These are phyloP conservation scores for Neobulgaria alba DNA, from an alignment of 2,329 filamentous ascomycete genomes.

Conservation along the genomic window DNA sequence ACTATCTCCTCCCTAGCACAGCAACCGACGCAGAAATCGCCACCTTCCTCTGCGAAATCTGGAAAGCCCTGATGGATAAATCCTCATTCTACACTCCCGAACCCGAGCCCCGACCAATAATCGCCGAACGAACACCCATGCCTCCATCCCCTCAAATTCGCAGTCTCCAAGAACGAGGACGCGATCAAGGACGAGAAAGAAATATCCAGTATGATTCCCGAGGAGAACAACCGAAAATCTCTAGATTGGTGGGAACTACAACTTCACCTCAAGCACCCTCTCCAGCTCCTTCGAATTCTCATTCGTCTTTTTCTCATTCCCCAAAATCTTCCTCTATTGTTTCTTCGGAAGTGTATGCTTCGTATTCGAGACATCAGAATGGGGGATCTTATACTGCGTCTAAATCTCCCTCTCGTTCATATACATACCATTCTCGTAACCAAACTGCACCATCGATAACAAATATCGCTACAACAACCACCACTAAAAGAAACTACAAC, in stretches of 20 bases:
- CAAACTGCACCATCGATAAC: not conserved
- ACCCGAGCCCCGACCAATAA: conserved; percentile 28
- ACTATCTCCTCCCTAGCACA: conserved; percentile 47
- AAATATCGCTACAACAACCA: not conserved
- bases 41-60: conserved; percentile 44
- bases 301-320: too few species aligned
- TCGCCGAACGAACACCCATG: conserved; percentile 8
- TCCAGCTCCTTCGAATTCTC: too few species aligned
- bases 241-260: conserved; percentile 7
- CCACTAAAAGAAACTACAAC: conserved; percentile 8
- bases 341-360: not conserved
- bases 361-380: too few species aligned
- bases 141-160: conserved; percentile 6
- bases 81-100: conserved; percentile 40
- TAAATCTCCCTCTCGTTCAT: too few species aligned
- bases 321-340: not conserved
- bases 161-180: conserved; percentile 1
- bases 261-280: not conserved
- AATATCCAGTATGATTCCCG: not conserved
- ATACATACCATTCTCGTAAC: not conserved
- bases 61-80: conserved; percentile 39
- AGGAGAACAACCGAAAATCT: conserved; percentile 6
- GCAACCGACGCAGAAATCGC: conserved; percentile 46
- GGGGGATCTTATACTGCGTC: too few species aligned
- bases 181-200: conserved; percentile 7